These are phyloP conservation scores for Thozetella sp. DNA, from an alignment of 495 filamentous ascomycete species.

Conservation along the genomic window DNA sequence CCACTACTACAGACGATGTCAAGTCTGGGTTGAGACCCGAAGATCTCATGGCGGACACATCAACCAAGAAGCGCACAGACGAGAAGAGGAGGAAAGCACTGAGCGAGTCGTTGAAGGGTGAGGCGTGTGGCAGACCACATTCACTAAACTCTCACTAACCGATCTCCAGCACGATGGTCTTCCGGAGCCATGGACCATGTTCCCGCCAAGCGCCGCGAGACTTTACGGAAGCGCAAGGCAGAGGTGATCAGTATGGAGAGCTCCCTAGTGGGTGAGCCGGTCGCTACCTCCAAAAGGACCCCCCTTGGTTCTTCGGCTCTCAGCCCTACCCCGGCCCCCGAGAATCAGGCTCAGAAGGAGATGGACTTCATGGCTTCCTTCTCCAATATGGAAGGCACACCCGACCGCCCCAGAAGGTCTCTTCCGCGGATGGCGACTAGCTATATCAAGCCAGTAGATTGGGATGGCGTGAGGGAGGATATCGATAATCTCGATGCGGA, in stretches of 20 bases:
- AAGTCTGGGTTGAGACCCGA: too few species aligned
- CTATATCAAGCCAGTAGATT: too few species aligned
- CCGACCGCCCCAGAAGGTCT: too few species aligned
- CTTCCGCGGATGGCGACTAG: too few species aligned
- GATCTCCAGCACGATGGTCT: constrained; percentile 18
- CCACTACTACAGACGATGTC: neutral
- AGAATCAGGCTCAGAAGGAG: too few species aligned
- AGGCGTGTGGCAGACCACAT: neutral
- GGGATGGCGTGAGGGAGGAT: too few species aligned
- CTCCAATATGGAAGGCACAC: too few species aligned
- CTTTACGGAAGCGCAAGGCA: constrained; percentile 7
- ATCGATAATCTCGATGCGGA: too few species aligned
- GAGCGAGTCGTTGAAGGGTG: constrained; percentile 14
- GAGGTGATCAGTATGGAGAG: neutral
- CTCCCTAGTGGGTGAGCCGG: neutral
- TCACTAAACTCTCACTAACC: neutral
- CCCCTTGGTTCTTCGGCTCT: too few species aligned
- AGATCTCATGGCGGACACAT: neutral
- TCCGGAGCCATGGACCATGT: constrained; percentile 20
- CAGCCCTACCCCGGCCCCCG: too few species aligned
- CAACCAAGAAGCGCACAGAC: constrained; percentile 3
- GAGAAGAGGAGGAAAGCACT: constrained; percentile 17
- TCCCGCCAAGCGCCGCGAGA: constrained; percentile 9
- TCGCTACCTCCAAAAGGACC: too few species aligned
- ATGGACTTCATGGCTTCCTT: too few species aligned